Conservation (phyloP, 495 filamentous ascomycete species). For the Penicillium salamii region DNA sequence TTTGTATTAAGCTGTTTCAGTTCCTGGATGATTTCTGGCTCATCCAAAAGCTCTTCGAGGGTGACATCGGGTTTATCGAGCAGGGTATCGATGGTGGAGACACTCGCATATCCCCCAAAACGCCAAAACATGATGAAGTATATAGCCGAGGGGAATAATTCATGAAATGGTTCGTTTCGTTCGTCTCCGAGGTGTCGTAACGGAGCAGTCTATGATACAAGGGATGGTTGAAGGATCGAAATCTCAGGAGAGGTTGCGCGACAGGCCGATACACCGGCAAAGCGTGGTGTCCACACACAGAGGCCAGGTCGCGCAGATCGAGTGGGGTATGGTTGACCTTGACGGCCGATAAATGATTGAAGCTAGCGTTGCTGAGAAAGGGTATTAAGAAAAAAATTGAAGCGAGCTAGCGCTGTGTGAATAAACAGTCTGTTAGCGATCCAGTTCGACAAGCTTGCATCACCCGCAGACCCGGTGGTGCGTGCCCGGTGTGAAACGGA, state of each 20-base stretch:
- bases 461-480: constrained; percentile 23
- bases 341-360: background rate
- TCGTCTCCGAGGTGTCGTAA: constrained; percentile 28
- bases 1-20: constrained; percentile 97
- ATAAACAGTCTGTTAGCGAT: constrained; percentile 25
- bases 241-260: constrained; percentile 10
- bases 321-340: constrained; percentile 5
- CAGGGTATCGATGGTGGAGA: constrained; percentile 92
- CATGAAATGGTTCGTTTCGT: constrained; percentile 36
- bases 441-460: constrained; percentile 15
- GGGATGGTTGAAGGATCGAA: constrained; percentile 9
- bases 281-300: constrained; percentile 20
- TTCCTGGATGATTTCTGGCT: constrained; percentile 94
- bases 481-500: constrained; percentile 11
- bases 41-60: constrained; percentile 93
- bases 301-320: constrained; percentile 11
- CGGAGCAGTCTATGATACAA: constrained; percentile 33
- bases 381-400: constrained; percentile 20
- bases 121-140: constrained; percentile 92
- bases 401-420: constrained; percentile 35
- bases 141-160: constrained; percentile 36
- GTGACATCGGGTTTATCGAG: constrained; percentile 93
- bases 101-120: constrained; percentile 96
- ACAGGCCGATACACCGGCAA: constrained; percentile 18
- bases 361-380: constrained; percentile 1